Percentiles rank a stretch among this genome's conserved stretches.
Evolutionary conservation across 495 filamentous ascomycete genomes (phyloP).

Genomic region (Margaritispora aquatica): DNA sequence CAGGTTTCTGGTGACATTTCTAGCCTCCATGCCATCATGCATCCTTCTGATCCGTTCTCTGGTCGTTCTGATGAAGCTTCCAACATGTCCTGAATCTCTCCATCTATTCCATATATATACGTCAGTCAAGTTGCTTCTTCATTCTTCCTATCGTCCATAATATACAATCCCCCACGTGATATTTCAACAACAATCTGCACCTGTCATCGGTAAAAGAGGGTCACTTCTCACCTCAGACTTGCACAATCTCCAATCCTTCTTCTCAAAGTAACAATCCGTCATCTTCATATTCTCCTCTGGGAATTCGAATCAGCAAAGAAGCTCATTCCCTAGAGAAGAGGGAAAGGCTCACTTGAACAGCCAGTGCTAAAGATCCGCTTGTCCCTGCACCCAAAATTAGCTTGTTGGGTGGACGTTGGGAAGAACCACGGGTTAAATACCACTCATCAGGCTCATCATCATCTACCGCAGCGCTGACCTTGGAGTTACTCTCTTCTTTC

Average conservation of each 20-base stretch:
- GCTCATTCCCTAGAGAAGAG: neutral
- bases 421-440: conserved; percentile 48
- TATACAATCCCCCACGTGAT: conserved; percentile 17
- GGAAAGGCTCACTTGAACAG: conserved; percentile 63
- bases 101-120: conserved; percentile 53
- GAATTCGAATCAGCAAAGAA: conserved; percentile 1
- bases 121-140: neutral
- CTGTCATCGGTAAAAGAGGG: conserved; percentile 19
- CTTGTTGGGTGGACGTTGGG: conserved; percentile 12
- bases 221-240: conserved; percentile 68
- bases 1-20: neutral
- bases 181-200: no score
- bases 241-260: conserved; percentile 93
- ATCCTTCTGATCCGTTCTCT: conserved; percentile 73
- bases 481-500: conserved; percentile 37
- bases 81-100: conserved; percentile 87
- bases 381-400: conserved; percentile 52
- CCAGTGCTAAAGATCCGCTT: conserved; percentile 97
- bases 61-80: conserved; percentile 84
- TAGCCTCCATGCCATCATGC: conserved; percentile 23
- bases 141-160: neutral
- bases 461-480: conserved; percentile 30
- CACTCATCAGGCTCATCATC: conserved; percentile 96
- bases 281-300: conserved; percentile 84
- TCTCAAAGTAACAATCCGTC: conserved; percentile 93